Evolutionary conservation across 352 stramenopile genomes (phyloP).

Genomic region (Globisporangium cylindrosporum): DNA sequence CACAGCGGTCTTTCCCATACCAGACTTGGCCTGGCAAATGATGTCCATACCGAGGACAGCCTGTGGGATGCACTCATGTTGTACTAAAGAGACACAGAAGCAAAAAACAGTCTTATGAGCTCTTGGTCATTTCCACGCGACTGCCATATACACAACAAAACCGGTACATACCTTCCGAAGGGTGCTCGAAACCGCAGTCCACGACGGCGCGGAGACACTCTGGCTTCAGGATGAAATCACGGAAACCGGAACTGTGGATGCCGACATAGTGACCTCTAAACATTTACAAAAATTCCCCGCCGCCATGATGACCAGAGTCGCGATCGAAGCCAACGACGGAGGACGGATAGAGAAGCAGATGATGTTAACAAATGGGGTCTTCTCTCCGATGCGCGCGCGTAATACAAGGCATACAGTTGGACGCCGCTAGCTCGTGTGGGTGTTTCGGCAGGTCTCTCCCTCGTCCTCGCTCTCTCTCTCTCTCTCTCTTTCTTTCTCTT

Average conservation of each 20-base stretch:
- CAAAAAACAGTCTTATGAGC: constrained; percentile 18
- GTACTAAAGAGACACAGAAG: constrained; percentile 59
- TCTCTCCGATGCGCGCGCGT: constrained; percentile 21
- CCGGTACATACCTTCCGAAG: constrained; percentile 92
- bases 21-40: constrained; percentile 99
- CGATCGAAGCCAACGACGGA: constrained; percentile 25
- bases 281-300: constrained; percentile 19
- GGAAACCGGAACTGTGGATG: constrained; percentile 99
- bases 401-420: constrained; percentile 13
- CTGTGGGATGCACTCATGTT: constrained; percentile 99
- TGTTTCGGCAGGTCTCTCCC: constrained; percentile 4
- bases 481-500: constrained; percentile 12
- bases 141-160: neutral
- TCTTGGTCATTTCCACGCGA: neutral
- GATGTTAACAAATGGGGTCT: constrained; percentile 69
- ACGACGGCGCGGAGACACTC: constrained; percentile 98
- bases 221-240: constrained; percentile 99
- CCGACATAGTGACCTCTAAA: constrained; percentile 98
- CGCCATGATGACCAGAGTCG: constrained; percentile 18
- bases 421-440: constrained; percentile 11
- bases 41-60: constrained; percentile 99
- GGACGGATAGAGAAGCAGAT: constrained; percentile 81
- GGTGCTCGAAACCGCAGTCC: constrained; percentile 99
- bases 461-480: constrained; percentile 16
- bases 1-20: constrained; percentile 99